phyloP scores from a whole-genome alignment of 192 early-diverging fungal species.

The Coemansia biformis region DNA sequence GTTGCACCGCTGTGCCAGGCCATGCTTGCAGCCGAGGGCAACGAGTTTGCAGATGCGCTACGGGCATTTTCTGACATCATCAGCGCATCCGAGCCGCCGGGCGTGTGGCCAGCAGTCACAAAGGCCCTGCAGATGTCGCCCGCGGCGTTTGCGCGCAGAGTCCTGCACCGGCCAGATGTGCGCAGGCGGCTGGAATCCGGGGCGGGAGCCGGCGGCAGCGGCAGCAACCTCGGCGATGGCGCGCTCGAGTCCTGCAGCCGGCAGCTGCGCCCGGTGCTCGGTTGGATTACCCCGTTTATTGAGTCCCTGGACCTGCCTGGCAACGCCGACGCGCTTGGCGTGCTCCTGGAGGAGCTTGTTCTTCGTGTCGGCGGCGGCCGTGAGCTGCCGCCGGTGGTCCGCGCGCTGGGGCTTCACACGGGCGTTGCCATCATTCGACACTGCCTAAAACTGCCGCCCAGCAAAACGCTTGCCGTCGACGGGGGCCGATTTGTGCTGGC shows the following conservation, averaged over 20 bases:
- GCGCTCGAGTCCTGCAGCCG: constrained; percentile 9
- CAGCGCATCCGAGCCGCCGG: constrained; percentile 5
- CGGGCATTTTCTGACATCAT: constrained; percentile 28
- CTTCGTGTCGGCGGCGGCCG: too few species aligned
- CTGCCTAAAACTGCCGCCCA: too few species aligned
- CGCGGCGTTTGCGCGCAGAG: constrained; percentile 12
- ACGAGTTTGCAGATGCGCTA: constrained; percentile 31
- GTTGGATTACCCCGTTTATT: constrained; percentile 46
- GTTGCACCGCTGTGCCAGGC: constrained; percentile 16
- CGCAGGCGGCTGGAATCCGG: constrained; percentile 2
- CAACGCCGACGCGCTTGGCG: too few species aligned
- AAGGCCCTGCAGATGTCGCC: constrained; percentile 2
- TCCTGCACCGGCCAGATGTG: constrained; percentile 11
- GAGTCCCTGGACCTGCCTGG: constrained; percentile 26
- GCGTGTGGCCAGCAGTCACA: constrained; percentile 21
- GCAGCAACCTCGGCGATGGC: constrained; percentile 9
- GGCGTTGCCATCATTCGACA: too few species aligned
- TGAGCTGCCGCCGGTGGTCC: too few species aligned
- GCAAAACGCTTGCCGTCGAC: too few species aligned
- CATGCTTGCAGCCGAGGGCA: constrained; percentile 8
- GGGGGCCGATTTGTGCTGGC: too few species aligned
- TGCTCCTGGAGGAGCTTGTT: too few species aligned
- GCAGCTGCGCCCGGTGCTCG: constrained; percentile 25
- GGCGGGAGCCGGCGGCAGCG: not conserved
- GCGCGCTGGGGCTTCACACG: too few species aligned